A percentile compares a stretch with the other conserved stretches of the same genome.
phyloP scores from a whole-genome alignment of 2,329 filamentous ascomycete species.

The Didymella sp. region DNA sequence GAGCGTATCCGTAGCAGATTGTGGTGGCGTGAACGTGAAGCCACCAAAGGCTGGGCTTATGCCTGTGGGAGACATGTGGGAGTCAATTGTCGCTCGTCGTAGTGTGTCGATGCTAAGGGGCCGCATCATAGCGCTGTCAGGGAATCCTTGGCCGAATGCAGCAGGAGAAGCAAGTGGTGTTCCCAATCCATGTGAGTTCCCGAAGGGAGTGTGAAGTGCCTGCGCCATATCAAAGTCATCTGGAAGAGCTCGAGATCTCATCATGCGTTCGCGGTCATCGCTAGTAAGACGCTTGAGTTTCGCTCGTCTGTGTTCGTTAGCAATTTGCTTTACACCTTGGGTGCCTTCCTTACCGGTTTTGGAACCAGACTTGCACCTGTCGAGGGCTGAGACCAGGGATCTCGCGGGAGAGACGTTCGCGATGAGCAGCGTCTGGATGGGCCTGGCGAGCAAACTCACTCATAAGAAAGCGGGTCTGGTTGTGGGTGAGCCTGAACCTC shows the following conservation, averaged over 20 bases:
- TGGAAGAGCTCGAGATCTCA: slow-evolving; percentile 65
- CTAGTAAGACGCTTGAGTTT: slow-evolving; percentile 68
- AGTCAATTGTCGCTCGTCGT: slow-evolving; percentile 67
- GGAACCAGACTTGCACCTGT: slow-evolving; percentile 98
- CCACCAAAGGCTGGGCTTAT: slow-evolving; percentile 72
- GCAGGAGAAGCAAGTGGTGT: slow-evolving; percentile 58
- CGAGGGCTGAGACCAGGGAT: slow-evolving; percentile 90
- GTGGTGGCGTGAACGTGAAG: slow-evolving; percentile 68
- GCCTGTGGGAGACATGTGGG: slow-evolving; percentile 70
- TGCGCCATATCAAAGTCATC: slow-evolving; percentile 67
- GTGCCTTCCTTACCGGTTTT: slow-evolving; percentile 77
- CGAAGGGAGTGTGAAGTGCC: slow-evolving; percentile 63
- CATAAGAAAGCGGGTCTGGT: slow-evolving; percentile 97
- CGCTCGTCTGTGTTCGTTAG: slow-evolving; percentile 57
- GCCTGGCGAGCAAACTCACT: slow-evolving; percentile 95
- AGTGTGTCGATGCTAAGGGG: slow-evolving; percentile 73
- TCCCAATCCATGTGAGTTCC: slow-evolving; percentile 53
- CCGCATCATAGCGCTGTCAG: slow-evolving; percentile 68
- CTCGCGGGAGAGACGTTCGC: slow-evolving; percentile 84
- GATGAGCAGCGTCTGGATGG: slow-evolving; percentile 89
- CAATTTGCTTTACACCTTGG: not conserved
- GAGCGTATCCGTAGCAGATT: slow-evolving; percentile 50
- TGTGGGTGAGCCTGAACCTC: slow-evolving; percentile 87
- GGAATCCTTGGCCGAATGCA: slow-evolving; percentile 49
- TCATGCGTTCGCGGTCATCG: slow-evolving; percentile 67